phyloP scores from a whole-genome alignment of 345 rosid species.

The Boechera divaricarpa region DNA sequence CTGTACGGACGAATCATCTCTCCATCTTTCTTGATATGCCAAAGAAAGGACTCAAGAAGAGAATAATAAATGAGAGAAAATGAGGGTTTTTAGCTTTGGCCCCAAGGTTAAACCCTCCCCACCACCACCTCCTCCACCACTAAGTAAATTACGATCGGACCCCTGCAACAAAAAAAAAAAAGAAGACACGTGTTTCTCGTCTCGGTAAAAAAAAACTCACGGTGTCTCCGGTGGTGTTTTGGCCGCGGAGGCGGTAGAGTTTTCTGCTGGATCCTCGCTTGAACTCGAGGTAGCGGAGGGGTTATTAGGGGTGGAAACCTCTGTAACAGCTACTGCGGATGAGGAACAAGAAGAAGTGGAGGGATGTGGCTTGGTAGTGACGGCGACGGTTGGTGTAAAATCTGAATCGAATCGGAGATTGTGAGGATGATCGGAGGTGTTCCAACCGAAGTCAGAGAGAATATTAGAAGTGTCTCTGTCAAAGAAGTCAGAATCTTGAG shows the following conservation, averaged over 20 bases:
- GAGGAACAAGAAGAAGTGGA: constrained; percentile 33
- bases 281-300: constrained; percentile 82
- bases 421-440: constrained; percentile 27
- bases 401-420: constrained; percentile 4
- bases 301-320: constrained; percentile 59
- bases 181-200: constrained; percentile 37
- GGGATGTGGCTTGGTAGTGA: not conserved
- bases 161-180: constrained; percentile 21
- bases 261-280: constrained; percentile 80
- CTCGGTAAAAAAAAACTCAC: constrained; percentile 59
- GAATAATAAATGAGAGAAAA: not conserved
- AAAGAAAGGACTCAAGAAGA: not conserved
- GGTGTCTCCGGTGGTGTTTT: constrained; percentile 76
- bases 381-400: not conserved
- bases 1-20: constrained; percentile 51
- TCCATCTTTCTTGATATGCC: not conserved
- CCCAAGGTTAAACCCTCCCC: constrained; percentile 18
- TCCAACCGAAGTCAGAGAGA: constrained; percentile 77
- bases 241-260: constrained; percentile 73
- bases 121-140: constrained; percentile 13
- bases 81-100: constrained; percentile 18
- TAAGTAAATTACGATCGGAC: constrained; percentile 52
- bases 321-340: constrained; percentile 32
- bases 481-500: constrained; percentile 61
- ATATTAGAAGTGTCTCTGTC: constrained; percentile 52